These are phyloP conservation scores for Aspergillus oerlinghausenensis DNA, from an alignment of 2,329 filamentous ascomycete species.

Conservation along the genomic window DNA sequence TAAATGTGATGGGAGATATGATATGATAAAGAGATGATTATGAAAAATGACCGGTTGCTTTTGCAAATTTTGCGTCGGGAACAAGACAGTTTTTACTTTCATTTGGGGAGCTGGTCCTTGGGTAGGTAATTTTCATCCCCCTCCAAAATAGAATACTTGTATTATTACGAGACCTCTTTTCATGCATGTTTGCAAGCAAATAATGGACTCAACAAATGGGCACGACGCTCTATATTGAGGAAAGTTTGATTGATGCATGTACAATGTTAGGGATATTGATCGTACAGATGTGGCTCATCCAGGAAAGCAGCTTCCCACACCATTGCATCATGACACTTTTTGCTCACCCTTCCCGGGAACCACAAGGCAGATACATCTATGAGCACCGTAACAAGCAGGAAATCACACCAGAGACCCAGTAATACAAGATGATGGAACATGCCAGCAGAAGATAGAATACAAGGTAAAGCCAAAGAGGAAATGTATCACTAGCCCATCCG, in stretches of 20 bases:
- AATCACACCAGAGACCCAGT: conserved; percentile 29
- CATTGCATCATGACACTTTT: conserved; percentile 16
- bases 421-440: conserved; percentile 30
- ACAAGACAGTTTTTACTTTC: background rate
- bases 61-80: conserved; percentile 9
- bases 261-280: conserved; percentile 3
- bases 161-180: background rate
- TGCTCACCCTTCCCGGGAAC: conserved; percentile 10
- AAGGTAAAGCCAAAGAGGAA: conserved; percentile 8
- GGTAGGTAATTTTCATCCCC: conserved; percentile 3
- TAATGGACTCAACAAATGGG: background rate
- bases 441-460: conserved; percentile 19
- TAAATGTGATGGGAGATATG: background rate
- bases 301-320: conserved; percentile 5
- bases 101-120: conserved; percentile 2
- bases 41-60: conserved; percentile 12
- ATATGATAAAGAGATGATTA: background rate
- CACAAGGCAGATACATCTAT: conserved; percentile 23
- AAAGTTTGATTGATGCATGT: conserved; percentile 3
- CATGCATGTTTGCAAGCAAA: background rate
- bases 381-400: conserved; percentile 12
- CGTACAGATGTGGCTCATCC: conserved; percentile 6
- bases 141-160: background rate
- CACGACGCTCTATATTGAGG: background rate
- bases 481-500: conserved; percentile 6